A percentile compares a stretch with the other conserved stretches of the same genome.
phyloP scores from a whole-genome alignment of 176 grass and related monocot genomes.

The Oryza nivara region DNA sequence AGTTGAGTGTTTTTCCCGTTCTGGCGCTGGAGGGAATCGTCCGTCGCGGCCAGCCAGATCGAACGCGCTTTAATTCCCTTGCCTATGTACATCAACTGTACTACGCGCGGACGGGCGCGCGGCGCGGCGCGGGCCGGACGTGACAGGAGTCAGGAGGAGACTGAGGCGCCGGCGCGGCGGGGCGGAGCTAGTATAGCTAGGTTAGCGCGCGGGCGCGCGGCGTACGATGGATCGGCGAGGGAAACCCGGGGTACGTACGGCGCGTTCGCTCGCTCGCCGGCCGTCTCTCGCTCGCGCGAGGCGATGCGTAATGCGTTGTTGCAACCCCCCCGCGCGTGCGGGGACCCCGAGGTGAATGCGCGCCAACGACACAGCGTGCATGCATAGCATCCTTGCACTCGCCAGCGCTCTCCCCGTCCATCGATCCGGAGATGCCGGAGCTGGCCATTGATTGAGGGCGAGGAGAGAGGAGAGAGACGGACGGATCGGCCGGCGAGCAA shows the following conservation, averaged over 20 bases:
- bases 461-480: background rate
- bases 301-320: background rate
- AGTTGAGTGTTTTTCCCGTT: slow-evolving; percentile 27
- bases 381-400: background rate
- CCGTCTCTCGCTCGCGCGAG: background rate
- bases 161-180: background rate
- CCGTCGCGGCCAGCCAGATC: background rate
- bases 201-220: background rate
- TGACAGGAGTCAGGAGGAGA: slow-evolving; percentile 4
- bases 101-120: too few species aligned
- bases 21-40: background rate
- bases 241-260: slow-evolving; percentile 54
- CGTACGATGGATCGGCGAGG: background rate
- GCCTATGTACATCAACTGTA: background rate
- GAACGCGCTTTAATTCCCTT: slow-evolving; percentile 4
- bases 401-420: background rate
- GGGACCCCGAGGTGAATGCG: slow-evolving; percentile 5
- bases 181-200: background rate
- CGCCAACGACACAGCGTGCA: background rate
- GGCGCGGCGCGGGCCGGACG: background rate
- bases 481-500: background rate
- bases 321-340: background rate
- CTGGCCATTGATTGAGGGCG: background rate
- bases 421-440: background rate
- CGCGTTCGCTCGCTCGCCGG: background rate